Conservation (phyloP, 129 eudicot genomes). For the Lactuca saligna region DNA sequence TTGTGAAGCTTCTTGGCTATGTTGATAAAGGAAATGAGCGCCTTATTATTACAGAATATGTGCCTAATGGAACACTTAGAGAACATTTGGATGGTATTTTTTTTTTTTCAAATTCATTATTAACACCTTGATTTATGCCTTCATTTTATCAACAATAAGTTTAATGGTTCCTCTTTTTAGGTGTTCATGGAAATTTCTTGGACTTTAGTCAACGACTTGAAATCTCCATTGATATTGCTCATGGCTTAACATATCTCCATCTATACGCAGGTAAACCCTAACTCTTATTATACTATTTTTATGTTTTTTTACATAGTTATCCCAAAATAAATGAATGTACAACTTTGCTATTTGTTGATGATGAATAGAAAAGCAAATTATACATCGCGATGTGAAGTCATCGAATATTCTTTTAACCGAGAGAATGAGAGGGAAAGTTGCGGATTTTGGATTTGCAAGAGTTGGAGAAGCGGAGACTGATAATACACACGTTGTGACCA, state of each 20-base stretch:
- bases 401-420: conserved; percentile 89
- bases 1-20: conserved; percentile 85
- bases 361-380: conserved; percentile 85
- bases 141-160: conserved; percentile 6
- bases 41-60: conserved; percentile 86
- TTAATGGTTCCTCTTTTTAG: conserved; percentile 40
- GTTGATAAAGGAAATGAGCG: conserved; percentile 89
- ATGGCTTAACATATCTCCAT: conserved; percentile 90
- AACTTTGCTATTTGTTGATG: not conserved
- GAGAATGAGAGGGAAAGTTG: conserved; percentile 79
- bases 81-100: conserved; percentile 90
- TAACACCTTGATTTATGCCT: conserved; percentile 8
- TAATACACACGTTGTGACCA: conserved; percentile 65
- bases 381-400: conserved; percentile 93
- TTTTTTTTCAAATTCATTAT: not conserved
- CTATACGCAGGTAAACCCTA: conserved; percentile 61
- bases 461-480: conserved; percentile 65
- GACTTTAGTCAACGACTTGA: conserved; percentile 94
- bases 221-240: conserved; percentile 85
- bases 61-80: conserved; percentile 92
- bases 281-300: not conserved
- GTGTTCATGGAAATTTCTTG: conserved; percentile 60
- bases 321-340: not conserved
- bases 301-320: not conserved
- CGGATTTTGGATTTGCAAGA: conserved; percentile 95